Conservation (phyloP, 2,329 filamentous ascomycete species). For the Sporothrix pseudoabietina region DNA sequence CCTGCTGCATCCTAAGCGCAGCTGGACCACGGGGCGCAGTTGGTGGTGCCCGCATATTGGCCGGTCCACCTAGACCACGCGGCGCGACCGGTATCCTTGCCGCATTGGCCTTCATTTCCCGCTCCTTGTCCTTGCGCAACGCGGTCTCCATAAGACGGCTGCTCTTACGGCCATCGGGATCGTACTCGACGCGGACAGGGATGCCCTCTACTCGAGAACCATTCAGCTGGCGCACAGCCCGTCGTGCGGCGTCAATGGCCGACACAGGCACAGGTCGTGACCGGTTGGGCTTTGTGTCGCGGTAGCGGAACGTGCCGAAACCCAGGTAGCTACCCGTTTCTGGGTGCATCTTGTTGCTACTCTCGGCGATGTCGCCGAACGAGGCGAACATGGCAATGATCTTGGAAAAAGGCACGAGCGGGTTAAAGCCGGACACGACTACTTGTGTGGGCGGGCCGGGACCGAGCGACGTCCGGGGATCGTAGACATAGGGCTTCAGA, state of each 20-base stretch:
- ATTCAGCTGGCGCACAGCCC: constrained; percentile 75
- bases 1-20: constrained; percentile 47
- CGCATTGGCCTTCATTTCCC: constrained; percentile 38
- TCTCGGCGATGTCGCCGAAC: constrained; percentile 85
- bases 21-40: constrained; percentile 87
- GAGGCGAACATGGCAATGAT: constrained; percentile 74
- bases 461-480: constrained; percentile 79
- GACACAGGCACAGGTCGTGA: constrained; percentile 58
- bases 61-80: constrained; percentile 45
- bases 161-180: constrained; percentile 84
- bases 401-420: constrained; percentile 77
- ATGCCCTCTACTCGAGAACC: constrained; percentile 78
- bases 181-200: constrained; percentile 79
- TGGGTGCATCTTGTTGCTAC: constrained; percentile 93
- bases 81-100: constrained; percentile 40
- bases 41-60: constrained; percentile 68
- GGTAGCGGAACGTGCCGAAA: constrained; percentile 88
- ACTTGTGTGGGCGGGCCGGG: constrained; percentile 88
- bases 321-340: constrained; percentile 92
- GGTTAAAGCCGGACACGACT: constrained; percentile 95
- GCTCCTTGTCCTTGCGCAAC: constrained; percentile 68
- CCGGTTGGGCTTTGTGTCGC: constrained; percentile 64
- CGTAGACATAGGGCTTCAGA: constrained; percentile 78
- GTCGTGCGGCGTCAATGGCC: constrained; percentile 78
- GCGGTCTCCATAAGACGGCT: constrained; percentile 74